These are phyloP conservation scores for Ogataea ganodermae DNA, from an alignment of 805 yeast genomes.

Conservation along the genomic window DNA sequence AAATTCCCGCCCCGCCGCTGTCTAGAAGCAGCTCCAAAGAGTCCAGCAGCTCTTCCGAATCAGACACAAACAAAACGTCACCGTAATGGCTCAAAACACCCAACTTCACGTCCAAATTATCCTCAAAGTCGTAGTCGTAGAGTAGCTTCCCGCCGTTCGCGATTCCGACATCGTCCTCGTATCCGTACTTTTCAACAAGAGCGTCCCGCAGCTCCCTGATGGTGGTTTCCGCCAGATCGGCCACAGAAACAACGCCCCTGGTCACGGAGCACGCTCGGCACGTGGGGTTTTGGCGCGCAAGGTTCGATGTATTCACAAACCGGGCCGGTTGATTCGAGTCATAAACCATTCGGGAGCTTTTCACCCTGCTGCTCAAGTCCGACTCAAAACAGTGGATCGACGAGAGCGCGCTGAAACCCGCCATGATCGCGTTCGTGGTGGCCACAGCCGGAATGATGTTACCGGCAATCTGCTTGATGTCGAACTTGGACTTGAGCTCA, in stretches of 20 bases:
- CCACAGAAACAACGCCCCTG: slow-evolving; percentile 49
- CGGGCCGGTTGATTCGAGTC: slow-evolving; percentile 57
- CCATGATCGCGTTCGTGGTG: slow-evolving; percentile 93
- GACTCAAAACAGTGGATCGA: slow-evolving; percentile 54
- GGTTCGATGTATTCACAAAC: slow-evolving; percentile 62
- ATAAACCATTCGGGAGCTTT: slow-evolving; percentile 49
- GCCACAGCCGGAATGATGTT: slow-evolving; percentile 98
- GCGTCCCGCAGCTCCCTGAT: slow-evolving; percentile 54
- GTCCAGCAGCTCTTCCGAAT: slow-evolving; percentile 71
- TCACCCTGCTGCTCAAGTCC: slow-evolving; percentile 31
- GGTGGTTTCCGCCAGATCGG: slow-evolving; percentile 32
- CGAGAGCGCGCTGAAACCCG: slow-evolving; percentile 81
- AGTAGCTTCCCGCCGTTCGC: slow-evolving; percentile 52
- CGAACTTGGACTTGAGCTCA: slow-evolving; percentile 74
- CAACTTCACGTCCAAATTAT: slow-evolving; percentile 56
- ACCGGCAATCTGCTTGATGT: slow-evolving; percentile 93
- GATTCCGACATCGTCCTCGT: slow-evolving; percentile 60
- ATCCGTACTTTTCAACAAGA: slow-evolving; percentile 52
- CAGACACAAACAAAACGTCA: slow-evolving; percentile 68
- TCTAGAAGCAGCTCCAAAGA: slow-evolving; percentile 62
- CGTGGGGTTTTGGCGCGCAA: slow-evolving; percentile 63
- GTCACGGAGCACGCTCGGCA: slow-evolving; percentile 69
- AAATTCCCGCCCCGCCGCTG: slow-evolving; percentile 12
- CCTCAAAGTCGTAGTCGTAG: slow-evolving; percentile 88
- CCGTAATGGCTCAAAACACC: slow-evolving; percentile 55